Conservation (phyloP, 257 asterid genomes). For the Solanum medicagineum region DNA sequence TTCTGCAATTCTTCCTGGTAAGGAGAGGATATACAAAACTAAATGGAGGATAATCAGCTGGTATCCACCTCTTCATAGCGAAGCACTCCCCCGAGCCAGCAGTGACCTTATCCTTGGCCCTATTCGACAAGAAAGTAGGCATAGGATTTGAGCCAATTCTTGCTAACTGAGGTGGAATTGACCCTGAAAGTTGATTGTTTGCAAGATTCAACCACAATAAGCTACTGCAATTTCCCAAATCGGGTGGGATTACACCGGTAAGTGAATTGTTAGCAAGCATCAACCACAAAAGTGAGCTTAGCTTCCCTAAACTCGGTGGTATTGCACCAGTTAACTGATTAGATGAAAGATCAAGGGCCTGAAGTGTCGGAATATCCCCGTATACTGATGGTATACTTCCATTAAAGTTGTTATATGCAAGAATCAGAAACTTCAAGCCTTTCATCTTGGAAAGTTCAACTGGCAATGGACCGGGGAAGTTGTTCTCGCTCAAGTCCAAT, state of each 20-base stretch:
- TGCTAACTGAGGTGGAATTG: conserved; percentile 39
- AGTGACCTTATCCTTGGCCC: conserved; percentile 17
- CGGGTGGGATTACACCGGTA: conserved; percentile 50
- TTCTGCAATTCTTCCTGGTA: conserved; percentile 56
- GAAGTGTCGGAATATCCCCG: conserved; percentile 52
- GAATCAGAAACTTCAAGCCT: conserved; percentile 52
- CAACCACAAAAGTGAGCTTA: conserved; percentile 72
- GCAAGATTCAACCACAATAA: conserved; percentile 77
- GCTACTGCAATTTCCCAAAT: conserved; percentile 79
- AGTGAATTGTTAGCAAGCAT: conserved; percentile 77
- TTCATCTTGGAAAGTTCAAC: conserved; percentile 38
- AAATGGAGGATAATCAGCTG: conserved; percentile 80
- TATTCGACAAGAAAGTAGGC: conserved; percentile 51
- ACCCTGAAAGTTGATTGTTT: conserved; percentile 46
- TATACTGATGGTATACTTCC: conserved; percentile 69
- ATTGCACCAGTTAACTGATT: conserved; percentile 46
- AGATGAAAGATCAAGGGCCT: conserved; percentile 82
- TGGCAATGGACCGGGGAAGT: conserved; percentile 60
- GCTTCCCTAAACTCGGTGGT: conserved; percentile 52
- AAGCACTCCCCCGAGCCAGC: conserved; percentile 83
- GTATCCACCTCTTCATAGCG: conserved; percentile 84
- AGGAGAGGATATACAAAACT: conserved; percentile 58
- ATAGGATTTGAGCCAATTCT: conserved; percentile 39
- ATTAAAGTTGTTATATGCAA: conserved; percentile 55
- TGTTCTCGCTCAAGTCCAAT: conserved; percentile 72